A percentile compares a stretch with the other conserved stretches of the same genome.
Conservation (phyloP, 2,329 filamentous ascomycete species). For the Emmonsia crescens region DNA sequence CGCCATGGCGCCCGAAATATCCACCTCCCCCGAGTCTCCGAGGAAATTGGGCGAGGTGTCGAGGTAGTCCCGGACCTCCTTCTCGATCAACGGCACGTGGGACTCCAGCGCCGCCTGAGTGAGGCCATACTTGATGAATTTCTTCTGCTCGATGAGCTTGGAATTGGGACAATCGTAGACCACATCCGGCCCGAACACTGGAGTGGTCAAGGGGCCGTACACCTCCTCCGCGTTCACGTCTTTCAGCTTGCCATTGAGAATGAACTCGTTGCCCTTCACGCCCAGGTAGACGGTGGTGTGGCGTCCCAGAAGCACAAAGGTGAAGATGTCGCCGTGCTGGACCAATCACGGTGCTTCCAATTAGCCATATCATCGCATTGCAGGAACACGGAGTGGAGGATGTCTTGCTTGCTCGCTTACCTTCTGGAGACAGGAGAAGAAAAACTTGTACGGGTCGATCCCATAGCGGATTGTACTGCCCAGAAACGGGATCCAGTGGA, state of each 20-base stretch:
- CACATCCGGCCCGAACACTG: conserved; percentile 70
- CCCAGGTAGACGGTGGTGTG: conserved; percentile 82
- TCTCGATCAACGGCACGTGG: conserved; percentile 68
- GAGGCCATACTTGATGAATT: conserved; percentile 58
- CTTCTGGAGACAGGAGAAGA: conserved; percentile 60
- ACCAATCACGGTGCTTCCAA: conserved; percentile 26
- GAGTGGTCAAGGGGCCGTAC: conserved; percentile 62
- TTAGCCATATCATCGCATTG: conserved; percentile 36
- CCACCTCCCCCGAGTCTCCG: conserved; percentile 48
- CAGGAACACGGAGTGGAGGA: conserved; percentile 19
- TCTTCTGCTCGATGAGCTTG: conserved; percentile 94
- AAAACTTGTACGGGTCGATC: conserved; percentile 65
- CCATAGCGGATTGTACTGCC: conserved; percentile 37
- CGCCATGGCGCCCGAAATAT: conserved; percentile 57
- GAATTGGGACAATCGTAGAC: conserved; percentile 86
- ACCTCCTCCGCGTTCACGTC: conserved; percentile 87
- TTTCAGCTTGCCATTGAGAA: conserved; percentile 82
- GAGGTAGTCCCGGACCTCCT: conserved; percentile 57
- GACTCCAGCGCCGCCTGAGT: conserved; percentile 49
- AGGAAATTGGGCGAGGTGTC: conserved; percentile 46
- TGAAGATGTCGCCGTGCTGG: conserved; percentile 81
- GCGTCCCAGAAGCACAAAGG: conserved; percentile 76
- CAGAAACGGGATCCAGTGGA: conserved; percentile 60
- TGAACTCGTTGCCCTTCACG: conserved; percentile 77
- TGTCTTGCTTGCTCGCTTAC: conserved; percentile 33